Base-by-base conservation (phyloP, 2,329 filamentous ascomycete genomes). In the Alternaria gansuensis region DNA sequence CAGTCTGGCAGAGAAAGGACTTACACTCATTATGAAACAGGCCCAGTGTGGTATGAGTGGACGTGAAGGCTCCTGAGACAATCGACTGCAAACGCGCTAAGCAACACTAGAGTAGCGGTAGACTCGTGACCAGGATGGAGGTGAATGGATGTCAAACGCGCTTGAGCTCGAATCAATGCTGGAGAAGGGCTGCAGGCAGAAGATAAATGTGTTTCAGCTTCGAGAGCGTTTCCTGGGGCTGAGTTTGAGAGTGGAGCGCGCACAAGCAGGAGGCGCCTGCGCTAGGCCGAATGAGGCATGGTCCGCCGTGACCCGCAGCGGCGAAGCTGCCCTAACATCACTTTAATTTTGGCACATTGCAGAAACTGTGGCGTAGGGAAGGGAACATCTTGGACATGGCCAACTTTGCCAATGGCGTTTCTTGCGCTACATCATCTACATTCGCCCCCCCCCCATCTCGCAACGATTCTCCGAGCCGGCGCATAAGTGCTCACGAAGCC, bases 1-100 rank as follows among this genome's bases (percentile, higher is more conserved):
- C 46, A 36, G 56, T 50, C 59, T 45, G 41, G 57, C 51, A 60
- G 63, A 63, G 59, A 67, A 60, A 54, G 28, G 41, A 68, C 75
- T 72, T 70, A 78, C 75, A 65, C 75, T 78, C 75, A 78, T 78
- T 67, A 66, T 77, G 75, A 76, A 76, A 77, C 74, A 51, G 66
- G 63, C 58, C 53, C 51, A 54, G 73, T 74, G 65, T 74, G 73
- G 70, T 68, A 64, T 67, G 66, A 67, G 68, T 65, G 59, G 67
- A 57, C 63, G 67, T 64, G 65, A 64, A 52, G 43, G 57, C 73
- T 74, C 74, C 74, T 77, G 75, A 77, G 69, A 77, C 74, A 67
- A 60, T 57, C 55, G 65, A 50, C 54, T 61, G 48, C 43, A 54
- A 55, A 57, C 41, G 68, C 61, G 57, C 57, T 58, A 59, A 58